Conservation (phyloP, 1,139 yeast genomes). For the Scheffersomyces quercinus region DNA sequence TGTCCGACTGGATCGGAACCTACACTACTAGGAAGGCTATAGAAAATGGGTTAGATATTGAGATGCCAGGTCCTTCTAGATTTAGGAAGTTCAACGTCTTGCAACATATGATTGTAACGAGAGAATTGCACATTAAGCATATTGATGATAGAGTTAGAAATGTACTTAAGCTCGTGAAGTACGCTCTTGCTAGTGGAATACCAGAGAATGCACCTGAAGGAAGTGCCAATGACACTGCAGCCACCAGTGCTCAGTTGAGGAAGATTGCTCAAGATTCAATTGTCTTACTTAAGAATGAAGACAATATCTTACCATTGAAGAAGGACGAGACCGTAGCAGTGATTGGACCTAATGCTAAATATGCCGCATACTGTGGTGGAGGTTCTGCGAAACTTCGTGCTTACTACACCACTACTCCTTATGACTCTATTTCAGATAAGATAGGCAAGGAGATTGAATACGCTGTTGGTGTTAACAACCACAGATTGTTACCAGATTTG, state of each 20-base stretch:
- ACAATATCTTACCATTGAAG: conserved; percentile 11
- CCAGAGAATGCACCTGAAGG: conserved; percentile 8
- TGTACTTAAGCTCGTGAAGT: conserved; percentile 11
- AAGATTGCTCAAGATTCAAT: too few species aligned
- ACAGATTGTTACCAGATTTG: conserved; percentile 42
- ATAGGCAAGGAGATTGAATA: conserved; percentile 19
- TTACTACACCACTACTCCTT: conserved; percentile 13
- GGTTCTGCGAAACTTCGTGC: conserved; percentile 10
- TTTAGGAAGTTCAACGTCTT: conserved; percentile 6
- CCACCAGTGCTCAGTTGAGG: too few species aligned
- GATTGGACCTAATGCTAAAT: conserved; percentile 11
- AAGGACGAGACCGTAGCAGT: conserved; percentile 11
- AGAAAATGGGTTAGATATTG: conserved; percentile 12
- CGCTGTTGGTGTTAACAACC: conserved; percentile 39
- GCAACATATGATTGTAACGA: conserved; percentile 4
- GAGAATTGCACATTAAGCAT: conserved; percentile 8
- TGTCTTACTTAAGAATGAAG: conserved; percentile 9
- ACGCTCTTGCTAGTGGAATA: conserved; percentile 8
- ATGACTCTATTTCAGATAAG: conserved; percentile 11
- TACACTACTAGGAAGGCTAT: conserved; percentile 9
- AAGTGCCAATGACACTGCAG: background rate
- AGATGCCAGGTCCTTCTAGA: conserved; percentile 14
- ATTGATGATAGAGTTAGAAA: conserved; percentile 11
- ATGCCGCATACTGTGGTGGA: conserved; percentile 12
- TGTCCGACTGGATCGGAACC: conserved; percentile 15